Conservation (phyloP, 2,329 filamentous ascomycete species). For the Aspergillus sp. region DNA sequence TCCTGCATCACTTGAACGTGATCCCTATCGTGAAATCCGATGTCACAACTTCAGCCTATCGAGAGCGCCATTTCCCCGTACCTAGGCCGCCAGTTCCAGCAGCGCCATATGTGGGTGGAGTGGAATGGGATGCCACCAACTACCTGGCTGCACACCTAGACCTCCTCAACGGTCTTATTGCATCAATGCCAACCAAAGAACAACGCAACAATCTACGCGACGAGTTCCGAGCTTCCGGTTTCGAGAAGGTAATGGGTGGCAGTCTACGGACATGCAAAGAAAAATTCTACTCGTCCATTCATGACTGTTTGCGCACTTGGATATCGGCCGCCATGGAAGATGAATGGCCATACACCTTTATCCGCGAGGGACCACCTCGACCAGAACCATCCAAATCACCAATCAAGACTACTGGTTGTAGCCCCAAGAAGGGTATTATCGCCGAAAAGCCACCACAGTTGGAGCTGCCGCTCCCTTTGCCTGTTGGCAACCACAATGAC, state of each 20-base stretch:
- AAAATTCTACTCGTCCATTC: slow-evolving; percentile 91
- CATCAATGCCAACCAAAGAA: slow-evolving; percentile 62
- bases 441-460: slow-evolving; percentile 54
- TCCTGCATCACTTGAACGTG: slow-evolving; percentile 88
- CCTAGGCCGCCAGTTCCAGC: slow-evolving; percentile 86
- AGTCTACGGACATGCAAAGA: slow-evolving; percentile 89
- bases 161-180: slow-evolving; percentile 82
- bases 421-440: slow-evolving; percentile 39
- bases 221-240: slow-evolving; percentile 74
- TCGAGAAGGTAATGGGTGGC: slow-evolving; percentile 81
- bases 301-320: slow-evolving; percentile 84
- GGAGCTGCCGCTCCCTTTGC: slow-evolving; percentile 41
- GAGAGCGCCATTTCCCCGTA: slow-evolving; percentile 67
- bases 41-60: slow-evolving; percentile 26
- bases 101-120: slow-evolving; percentile 90
- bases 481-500: slow-evolving; percentile 1
- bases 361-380: slow-evolving; percentile 51
- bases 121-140: slow-evolving; percentile 98
- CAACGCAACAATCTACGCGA: slow-evolving; percentile 73
- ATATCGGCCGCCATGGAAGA: slow-evolving; percentile 80
- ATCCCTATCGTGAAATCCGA: slow-evolving; percentile 48
- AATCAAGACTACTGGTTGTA: slow-evolving; percentile 35
- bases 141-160: slow-evolving; percentile 91
- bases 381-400: slow-evolving; percentile 40
- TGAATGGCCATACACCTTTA: slow-evolving; percentile 75